Evolutionary conservation across 257 asterid genomes (phyloP), one percentile per base, ranked within the genome.

Genomic region (Mentha longifolia): DNA sequence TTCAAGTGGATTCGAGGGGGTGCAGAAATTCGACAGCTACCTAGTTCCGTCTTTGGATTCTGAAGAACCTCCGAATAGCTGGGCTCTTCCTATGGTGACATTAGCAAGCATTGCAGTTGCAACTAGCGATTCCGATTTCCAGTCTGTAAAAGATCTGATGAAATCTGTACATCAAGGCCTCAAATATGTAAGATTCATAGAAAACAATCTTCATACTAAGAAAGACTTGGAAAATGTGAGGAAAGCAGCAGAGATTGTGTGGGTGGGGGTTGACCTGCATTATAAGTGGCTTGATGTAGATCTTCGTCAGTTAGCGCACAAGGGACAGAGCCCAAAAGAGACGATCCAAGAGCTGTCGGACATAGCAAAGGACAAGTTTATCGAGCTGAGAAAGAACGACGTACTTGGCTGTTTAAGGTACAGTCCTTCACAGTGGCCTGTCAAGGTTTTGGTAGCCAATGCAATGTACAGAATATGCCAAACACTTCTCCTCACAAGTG

Each of bases 11-110:
- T 86, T 90, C n/a, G 78, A 80, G 52, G 97, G 92, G 64, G 85
- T 90, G 39, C 67, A 77, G 17, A 68, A 65, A 55, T 92, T 92
- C 28, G 97, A 92, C 76, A 85, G 66, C 30, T 73, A 76, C 51
- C 71, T 61, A 28, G 84, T 92, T 50, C 89, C 78, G 61, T 79
- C 94, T 7, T 71, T 89, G 56, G 88, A 82, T 56, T 76, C 71
- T 19, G 86, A 76, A 61, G 88, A 86, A 70, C 96, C 97, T 65
- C 92, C 88, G 6, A 80, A 88, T 67, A 77, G 92, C 80, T 92
- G 98, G 97, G 94, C 97, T 46, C 97, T 92, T 42, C 97, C 98
- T 10, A 88, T 90, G 62, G 96, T 81, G 66, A 89, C 98, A 15
- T 70, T 92, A 67, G 77, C 95, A 58, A 86, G 97, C 90, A 88